Conservation (phyloP, 306 rosid genomes). For the Quercus bicolor region DNA sequence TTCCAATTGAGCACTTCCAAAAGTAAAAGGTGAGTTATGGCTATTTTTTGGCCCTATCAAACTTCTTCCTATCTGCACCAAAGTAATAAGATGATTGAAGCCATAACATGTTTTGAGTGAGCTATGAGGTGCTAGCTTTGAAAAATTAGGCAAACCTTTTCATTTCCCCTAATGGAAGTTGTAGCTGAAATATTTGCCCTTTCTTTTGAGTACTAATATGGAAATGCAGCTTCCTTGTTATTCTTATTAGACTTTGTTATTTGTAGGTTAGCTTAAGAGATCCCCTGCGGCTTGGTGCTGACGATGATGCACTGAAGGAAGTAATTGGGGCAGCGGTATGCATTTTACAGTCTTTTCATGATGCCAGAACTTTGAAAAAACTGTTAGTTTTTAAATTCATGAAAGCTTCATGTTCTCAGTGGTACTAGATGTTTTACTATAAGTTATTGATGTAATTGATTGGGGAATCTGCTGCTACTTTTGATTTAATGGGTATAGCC, state of each 20-base stretch:
- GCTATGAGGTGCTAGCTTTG: background rate
- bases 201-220: background rate
- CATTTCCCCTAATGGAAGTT: background rate
- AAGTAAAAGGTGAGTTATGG: background rate
- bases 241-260: conserved; percentile 1
- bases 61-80: background rate
- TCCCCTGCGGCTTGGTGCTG: conserved; percentile 73
- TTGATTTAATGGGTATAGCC: background rate
- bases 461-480: background rate
- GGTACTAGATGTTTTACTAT: background rate
- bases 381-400: background rate
- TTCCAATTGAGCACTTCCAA: background rate
- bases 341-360: conserved; percentile 5
- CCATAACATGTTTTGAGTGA: background rate
- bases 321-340: conserved; percentile 85
- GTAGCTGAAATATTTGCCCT: background rate
- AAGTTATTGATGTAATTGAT: background rate
- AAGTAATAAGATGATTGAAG: background rate
- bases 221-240: background rate
- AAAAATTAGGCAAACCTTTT: background rate
- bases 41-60: background rate
- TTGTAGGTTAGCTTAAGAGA: conserved; percentile 89
- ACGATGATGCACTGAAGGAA: conserved; percentile 65
- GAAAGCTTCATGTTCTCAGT: background rate
- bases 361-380: conserved; percentile 3